Evolutionary conservation across 805 yeast genomes (phyloP).

Genomic region (Candida nitratophila): DNA sequence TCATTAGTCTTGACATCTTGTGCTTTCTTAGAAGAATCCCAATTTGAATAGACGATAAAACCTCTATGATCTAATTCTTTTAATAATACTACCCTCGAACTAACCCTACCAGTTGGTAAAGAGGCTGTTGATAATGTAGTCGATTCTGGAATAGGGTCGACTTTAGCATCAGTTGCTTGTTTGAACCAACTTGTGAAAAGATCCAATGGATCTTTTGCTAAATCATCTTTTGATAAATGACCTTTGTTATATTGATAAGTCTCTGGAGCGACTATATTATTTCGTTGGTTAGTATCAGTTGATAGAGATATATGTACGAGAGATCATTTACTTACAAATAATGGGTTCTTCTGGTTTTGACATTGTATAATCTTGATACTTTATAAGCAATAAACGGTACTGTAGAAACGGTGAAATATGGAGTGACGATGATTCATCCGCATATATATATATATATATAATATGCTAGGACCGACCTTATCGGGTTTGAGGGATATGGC

Average conservation of each 20-base stretch:
- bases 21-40: conserved; percentile 82
- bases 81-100: conserved; percentile 76
- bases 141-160: conserved; percentile 71
- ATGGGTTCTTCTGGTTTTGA: conserved; percentile 18
- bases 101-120: conserved; percentile 85
- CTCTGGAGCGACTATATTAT: conserved; percentile 62
- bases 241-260: conserved; percentile 81
- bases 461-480: too few species aligned
- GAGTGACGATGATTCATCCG: too few species aligned
- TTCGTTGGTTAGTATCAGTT: too few species aligned
- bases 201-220: conserved; percentile 54
- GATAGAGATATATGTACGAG: neutral
- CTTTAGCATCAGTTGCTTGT: conserved; percentile 51
- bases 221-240: conserved; percentile 46
- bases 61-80: conserved; percentile 87
- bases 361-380: neutral
- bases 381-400: neutral
- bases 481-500: too few species aligned
- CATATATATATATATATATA: too few species aligned
- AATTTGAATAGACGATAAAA: conserved; percentile 83
- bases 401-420: neutral
- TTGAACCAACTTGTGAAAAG: conserved; percentile 85
- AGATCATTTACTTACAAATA: conserved; percentile 15
- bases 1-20: conserved; percentile 65
- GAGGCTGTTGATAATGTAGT: conserved; percentile 83